Evolutionary conservation across 305 asterid genomes (phyloP).

Genomic region (Solanum aculeatissimum): DNA sequence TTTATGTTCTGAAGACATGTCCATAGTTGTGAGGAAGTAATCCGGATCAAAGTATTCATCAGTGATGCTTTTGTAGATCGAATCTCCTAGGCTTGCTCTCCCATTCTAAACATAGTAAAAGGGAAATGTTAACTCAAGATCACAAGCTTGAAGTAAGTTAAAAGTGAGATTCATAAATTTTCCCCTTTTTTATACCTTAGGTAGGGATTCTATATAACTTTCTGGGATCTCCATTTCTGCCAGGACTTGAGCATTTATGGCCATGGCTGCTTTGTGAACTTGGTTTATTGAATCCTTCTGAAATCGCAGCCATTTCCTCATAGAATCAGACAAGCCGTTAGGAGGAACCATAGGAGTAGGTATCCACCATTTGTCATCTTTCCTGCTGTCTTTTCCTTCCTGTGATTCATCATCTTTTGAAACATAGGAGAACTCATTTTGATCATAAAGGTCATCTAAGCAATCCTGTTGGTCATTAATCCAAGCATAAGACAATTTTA

Average conservation of each 20-base stretch:
- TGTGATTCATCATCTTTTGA: conserved; percentile 36
- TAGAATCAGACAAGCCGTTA: conserved; percentile 54
- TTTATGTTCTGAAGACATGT: conserved; percentile 74
- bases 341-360: conserved; percentile 80
- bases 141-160: neutral
- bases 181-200: conserved; percentile 47
- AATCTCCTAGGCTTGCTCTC: conserved; percentile 78
- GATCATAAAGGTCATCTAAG: conserved; percentile 68
- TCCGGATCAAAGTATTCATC: conserved; percentile 69
- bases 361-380: conserved; percentile 91
- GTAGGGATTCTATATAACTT: conserved; percentile 70
- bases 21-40: conserved; percentile 37
- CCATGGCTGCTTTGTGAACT: conserved; percentile 95
- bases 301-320: conserved; percentile 64
- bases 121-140: neutral
- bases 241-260: conserved; percentile 69
- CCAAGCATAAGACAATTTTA: neutral
- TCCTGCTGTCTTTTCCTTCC: conserved; percentile 15
- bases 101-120: conserved; percentile 46
- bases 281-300: conserved; percentile 86
- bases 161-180: neutral
- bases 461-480: conserved; percentile 44
- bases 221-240: conserved; percentile 80
- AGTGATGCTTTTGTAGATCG: conserved; percentile 67
- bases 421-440: conserved; percentile 50